These are phyloP conservation scores for Fusarium concolor DNA, from an alignment of 2,329 filamentous ascomycete species.

Conservation along the genomic window DNA sequence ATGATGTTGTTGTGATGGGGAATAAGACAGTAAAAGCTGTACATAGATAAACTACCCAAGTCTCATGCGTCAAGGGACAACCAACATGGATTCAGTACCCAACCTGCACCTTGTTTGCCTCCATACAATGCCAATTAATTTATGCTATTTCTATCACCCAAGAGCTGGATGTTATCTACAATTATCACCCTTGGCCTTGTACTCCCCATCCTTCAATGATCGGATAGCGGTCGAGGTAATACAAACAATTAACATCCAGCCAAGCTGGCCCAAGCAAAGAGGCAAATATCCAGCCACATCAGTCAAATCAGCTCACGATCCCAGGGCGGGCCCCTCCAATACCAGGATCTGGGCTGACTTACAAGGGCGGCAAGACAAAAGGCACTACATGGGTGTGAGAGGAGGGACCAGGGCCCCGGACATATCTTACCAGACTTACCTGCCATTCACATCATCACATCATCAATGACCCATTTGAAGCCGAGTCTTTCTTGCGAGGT, in stretches of 20 bases:
- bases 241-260: constrained; percentile 3
- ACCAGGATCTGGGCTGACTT: constrained; percentile 35
- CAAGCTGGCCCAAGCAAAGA: constrained; percentile 29
- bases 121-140: neutral
- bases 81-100: neutral
- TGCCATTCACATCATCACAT: constrained; percentile 17
- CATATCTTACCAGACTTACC: constrained; percentile 12
- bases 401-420: constrained; percentile 29
- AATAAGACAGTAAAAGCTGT: neutral
- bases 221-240: constrained; percentile 4
- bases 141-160: neutral
- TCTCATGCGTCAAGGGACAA: constrained; percentile 16
- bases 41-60: neutral
- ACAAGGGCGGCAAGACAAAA: constrained; percentile 35
- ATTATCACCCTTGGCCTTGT: neutral
- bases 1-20: constrained; percentile 5
- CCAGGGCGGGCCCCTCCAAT: constrained; percentile 24
- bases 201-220: neutral
- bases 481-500: constrained; percentile 9
- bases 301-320: constrained; percentile 39
- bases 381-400: constrained; percentile 2
- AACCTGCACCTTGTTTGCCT: constrained; percentile 1
- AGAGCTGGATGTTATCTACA: neutral
- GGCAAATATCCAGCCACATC: constrained; percentile 29
- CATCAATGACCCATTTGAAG: constrained; percentile 3